A percentile compares a stretch with the other conserved stretches of the same genome.
These are phyloP conservation scores for Pyrenopolyporus hunteri DNA, from an alignment of 495 filamentous ascomycete genomes.

Conservation along the genomic window DNA sequence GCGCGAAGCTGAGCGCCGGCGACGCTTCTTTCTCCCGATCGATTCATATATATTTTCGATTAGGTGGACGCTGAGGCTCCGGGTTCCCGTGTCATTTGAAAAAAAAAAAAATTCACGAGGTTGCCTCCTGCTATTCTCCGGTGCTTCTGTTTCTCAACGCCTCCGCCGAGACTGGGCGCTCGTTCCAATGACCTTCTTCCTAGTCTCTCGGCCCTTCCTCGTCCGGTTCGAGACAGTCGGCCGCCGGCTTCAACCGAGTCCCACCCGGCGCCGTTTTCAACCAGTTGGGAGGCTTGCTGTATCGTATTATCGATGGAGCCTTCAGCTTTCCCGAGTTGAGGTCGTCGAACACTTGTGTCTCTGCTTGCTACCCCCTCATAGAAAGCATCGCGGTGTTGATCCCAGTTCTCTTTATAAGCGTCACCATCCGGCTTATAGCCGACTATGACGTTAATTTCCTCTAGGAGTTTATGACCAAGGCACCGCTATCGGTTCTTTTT, in stretches of 20 bases:
- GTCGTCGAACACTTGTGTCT: not conserved
- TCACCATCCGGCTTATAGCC: conserved; percentile 4
- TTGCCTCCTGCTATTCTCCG: too few relatives aligned
- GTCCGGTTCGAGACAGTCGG: too few relatives aligned
- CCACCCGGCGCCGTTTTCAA: not conserved
- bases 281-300: not conserved
- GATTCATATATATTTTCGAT: too few relatives aligned
- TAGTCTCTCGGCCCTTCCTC: too few relatives aligned
- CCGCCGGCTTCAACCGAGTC: not conserved
- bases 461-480: conserved; percentile 3
- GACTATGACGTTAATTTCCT: not conserved
- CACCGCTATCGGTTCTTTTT: not conserved
- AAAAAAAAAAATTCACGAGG: too few relatives aligned
- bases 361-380: not conserved
- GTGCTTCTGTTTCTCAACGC: too few relatives aligned
- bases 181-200: too few relatives aligned
- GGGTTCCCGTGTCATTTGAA: too few relatives aligned
- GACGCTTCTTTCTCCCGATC: too few relatives aligned
- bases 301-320: conserved; percentile 8
- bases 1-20: too few relatives aligned
- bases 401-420: conserved; percentile 3
- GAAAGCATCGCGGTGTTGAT: not conserved
- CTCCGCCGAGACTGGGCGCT: too few relatives aligned
- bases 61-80: too few relatives aligned
- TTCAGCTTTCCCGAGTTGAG: conserved; percentile 4